These are phyloP conservation scores for Nicotiana undulata DNA, from an alignment of 257 asterid species.

Conservation along the genomic window DNA sequence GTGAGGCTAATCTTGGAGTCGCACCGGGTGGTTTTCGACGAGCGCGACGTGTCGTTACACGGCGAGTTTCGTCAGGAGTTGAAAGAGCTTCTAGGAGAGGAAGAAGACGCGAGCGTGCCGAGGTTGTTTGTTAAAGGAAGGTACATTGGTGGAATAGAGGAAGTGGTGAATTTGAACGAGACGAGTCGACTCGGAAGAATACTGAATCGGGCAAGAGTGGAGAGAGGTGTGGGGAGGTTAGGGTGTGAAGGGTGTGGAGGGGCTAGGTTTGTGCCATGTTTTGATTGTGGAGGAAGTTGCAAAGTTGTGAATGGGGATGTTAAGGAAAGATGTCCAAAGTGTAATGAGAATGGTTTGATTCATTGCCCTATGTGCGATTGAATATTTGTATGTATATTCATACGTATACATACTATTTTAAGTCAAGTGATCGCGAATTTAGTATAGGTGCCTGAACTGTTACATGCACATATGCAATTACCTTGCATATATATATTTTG, in stretches of 20 bases:
- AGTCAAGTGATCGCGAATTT: background rate
- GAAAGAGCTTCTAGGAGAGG: conserved; percentile 52
- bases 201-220: conserved; percentile 71
- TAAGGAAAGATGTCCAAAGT: conserved; percentile 29
- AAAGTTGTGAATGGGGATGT: conserved; percentile 38
- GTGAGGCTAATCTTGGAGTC: conserved; percentile 57
- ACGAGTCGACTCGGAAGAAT: conserved; percentile 61
- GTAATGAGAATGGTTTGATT: conserved; percentile 42
- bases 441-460: background rate
- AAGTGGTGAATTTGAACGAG: conserved; percentile 66
- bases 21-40: conserved; percentile 74
- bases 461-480: background rate
- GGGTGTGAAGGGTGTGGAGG: conserved; percentile 92
- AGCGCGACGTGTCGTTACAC: conserved; percentile 75
- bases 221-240: conserved; percentile 73
- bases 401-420: background rate
- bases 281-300: conserved; percentile 85
- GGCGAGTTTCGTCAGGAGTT: conserved; percentile 55
- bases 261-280: conserved; percentile 78
- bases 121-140: conserved; percentile 88
- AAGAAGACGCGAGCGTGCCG: conserved; percentile 47
- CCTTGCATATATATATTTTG: background rate
- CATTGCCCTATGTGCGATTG: conserved; percentile 31
- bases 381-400: background rate
- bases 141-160: conserved; percentile 78